Conservation (phyloP, 2,329 filamentous ascomycete genomes). For the Bipolaris victoriae region DNA sequence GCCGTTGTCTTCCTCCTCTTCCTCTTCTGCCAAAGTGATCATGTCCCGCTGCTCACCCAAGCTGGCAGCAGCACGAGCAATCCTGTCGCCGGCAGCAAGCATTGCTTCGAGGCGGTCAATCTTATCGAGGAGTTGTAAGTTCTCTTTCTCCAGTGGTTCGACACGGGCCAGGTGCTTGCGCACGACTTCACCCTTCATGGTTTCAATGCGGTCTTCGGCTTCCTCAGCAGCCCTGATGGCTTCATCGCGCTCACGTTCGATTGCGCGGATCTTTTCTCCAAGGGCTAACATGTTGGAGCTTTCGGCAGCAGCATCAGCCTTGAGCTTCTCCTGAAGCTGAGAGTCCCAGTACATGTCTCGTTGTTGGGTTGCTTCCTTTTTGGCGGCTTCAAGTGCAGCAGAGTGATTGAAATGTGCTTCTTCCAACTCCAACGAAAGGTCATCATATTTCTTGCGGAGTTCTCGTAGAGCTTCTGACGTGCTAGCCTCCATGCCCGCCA, state of each 20-base stretch:
- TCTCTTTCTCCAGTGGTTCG: slow-evolving; percentile 44
- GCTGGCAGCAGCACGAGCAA: slow-evolving; percentile 44
- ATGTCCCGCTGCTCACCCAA: slow-evolving; percentile 45
- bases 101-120: slow-evolving; percentile 45
- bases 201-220: slow-evolving; percentile 44
- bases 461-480: slow-evolving; percentile 42
- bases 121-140: slow-evolving; percentile 38
- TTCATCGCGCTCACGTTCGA: slow-evolving; percentile 29
- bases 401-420: slow-evolving; percentile 25
- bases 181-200: slow-evolving; percentile 46
- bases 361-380: slow-evolving; percentile 25
- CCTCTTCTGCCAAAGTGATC: slow-evolving; percentile 39
- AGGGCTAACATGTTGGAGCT: slow-evolving; percentile 20
- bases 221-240: slow-evolving; percentile 30
- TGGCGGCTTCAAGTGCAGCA: slow-evolving; percentile 30
- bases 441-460: slow-evolving; percentile 43
- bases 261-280: slow-evolving; percentile 17
- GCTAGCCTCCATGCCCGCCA: slow-evolving; percentile 43
- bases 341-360: slow-evolving; percentile 24
- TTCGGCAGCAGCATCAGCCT: slow-evolving; percentile 18
- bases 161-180: slow-evolving; percentile 44
- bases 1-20: slow-evolving; percentile 26
- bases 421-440: slow-evolving; percentile 31
- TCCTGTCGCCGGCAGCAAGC: slow-evolving; percentile 44
- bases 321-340: slow-evolving; percentile 24